A percentile compares a stretch with the other conserved stretches of the same genome.
These are phyloP conservation scores for Leccinum broughii DNA, from an alignment of 768 basidiomycete genomes.

Conservation along the genomic window DNA sequence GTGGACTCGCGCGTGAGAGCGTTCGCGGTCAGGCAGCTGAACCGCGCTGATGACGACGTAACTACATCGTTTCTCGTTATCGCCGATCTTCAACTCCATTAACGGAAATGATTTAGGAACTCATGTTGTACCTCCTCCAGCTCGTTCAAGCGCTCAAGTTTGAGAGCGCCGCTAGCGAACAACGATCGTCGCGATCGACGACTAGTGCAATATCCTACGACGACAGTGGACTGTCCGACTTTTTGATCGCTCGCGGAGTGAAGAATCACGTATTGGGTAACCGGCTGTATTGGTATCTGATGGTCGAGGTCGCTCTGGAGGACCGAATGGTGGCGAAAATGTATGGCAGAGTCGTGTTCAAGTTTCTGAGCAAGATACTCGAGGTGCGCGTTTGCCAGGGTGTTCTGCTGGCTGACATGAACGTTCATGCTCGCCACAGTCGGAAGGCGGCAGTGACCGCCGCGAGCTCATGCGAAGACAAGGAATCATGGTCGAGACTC, in stretches of 20 bases:
- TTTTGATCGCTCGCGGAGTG: conserved; percentile 84
- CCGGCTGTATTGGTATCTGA: conserved; percentile 94
- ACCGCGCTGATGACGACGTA: conserved; percentile 93
- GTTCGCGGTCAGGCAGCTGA: conserved; percentile 91
- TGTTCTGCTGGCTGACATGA: neutral
- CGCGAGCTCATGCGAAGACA: conserved; percentile 90
- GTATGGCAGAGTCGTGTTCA: conserved; percentile 89
- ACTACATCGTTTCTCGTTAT: conserved; percentile 21
- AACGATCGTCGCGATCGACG: conserved; percentile 69
- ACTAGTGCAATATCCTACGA: conserved; percentile 81
- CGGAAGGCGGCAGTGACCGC: conserved; percentile 76
- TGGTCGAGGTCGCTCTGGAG: conserved; percentile 91
- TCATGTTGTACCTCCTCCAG: conserved; percentile 89
- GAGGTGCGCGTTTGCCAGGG: conserved; percentile 54
- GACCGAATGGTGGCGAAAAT: conserved; percentile 87
- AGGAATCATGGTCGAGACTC: conserved; percentile 81
- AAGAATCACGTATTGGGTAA: conserved; percentile 85
- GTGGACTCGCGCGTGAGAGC: conserved; percentile 90
- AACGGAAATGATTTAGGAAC: conserved; percentile 56
- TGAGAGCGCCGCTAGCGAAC: conserved; percentile 78
- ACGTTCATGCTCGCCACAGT: conserved; percentile 36
- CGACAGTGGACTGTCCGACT: conserved; percentile 91
- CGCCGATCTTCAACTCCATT: neutral
- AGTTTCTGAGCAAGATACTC: conserved; percentile 84
- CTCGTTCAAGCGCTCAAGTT: conserved; percentile 98